Evolutionary conservation across 352 stramenopile species (phyloP).

Genomic region (Phytophthora gonapodyides): DNA sequence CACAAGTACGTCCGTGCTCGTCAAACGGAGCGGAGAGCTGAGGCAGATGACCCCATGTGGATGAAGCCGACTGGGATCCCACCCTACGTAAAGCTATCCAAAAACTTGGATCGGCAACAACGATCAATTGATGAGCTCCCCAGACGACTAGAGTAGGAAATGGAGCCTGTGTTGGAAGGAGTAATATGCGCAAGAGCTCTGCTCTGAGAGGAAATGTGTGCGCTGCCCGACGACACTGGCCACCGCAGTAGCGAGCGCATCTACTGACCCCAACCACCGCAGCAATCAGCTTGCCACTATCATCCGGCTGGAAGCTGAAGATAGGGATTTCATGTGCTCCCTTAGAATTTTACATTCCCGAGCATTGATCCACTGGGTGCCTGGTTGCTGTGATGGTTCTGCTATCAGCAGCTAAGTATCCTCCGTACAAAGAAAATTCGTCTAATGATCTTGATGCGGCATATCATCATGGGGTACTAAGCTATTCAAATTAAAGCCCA

Average conservation of each 20-base stretch:
- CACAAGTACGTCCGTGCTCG: too few relatives aligned
- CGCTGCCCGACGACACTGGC: not conserved
- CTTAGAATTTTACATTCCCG: not conserved
- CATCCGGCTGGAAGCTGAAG: too few relatives aligned
- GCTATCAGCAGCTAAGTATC: not conserved
- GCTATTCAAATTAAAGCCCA: constrained; percentile 3
- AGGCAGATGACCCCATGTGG: not conserved
- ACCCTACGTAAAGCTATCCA: constrained; percentile 1
- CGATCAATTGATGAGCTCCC: not conserved
- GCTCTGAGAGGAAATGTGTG: not conserved
- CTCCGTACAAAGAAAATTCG: not conserved
- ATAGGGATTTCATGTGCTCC: constrained; percentile 3
- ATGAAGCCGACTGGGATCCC: constrained; percentile 1
- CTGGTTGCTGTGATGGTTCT: constrained; percentile 5
- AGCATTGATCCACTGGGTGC: constrained; percentile 3
- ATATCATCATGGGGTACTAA: too few relatives aligned
- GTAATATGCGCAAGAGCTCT: not conserved
- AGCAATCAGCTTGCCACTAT: not conserved
- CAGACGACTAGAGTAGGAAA: not conserved
- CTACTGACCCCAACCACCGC: not conserved
- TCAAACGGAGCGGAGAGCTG: too few relatives aligned
- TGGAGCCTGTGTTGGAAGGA: not conserved
- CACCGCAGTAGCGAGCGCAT: not conserved
- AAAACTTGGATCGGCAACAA: not conserved
- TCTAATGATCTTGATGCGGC: not conserved